Evolutionary conservation across 2,329 filamentous ascomycete genomes (phyloP).

Genomic region (Neophaeococcomyces mojaviensis): DNA sequence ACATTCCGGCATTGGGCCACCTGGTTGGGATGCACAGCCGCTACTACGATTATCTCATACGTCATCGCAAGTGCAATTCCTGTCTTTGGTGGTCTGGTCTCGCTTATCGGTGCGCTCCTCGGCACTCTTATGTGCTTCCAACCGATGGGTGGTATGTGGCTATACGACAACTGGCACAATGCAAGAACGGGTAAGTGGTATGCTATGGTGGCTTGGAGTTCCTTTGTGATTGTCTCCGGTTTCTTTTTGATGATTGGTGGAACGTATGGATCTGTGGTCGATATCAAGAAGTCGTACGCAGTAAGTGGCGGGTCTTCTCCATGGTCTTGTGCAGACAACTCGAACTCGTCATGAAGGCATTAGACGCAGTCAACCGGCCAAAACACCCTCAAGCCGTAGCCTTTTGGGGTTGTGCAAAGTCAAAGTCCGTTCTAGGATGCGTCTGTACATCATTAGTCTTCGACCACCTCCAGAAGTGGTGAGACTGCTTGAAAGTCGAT

Average conservation of each 20-base stretch:
- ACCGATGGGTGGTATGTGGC: conserved; percentile 45
- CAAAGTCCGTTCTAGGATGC: no score
- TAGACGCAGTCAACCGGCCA: conserved; percentile 8
- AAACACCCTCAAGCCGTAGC: conserved; percentile 6
- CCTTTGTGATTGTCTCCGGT: conserved; percentile 37
- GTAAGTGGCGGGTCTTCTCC: conserved; percentile 9
- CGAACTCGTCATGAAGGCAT: conserved; percentile 11
- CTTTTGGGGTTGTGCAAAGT: no score
- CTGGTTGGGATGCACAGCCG: conserved; percentile 52
- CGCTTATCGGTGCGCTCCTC: conserved; percentile 56
- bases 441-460: no score
- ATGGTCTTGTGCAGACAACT: conserved; percentile 16
- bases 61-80: conserved; percentile 64
- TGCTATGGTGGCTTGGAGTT: conserved; percentile 34
- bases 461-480: no score
- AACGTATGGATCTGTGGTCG: conserved; percentile 32
- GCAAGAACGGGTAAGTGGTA: conserved; percentile 30
- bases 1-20: conserved; percentile 45
- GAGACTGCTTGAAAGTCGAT: no score
- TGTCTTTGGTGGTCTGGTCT: conserved; percentile 60
- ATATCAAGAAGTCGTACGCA: conserved; percentile 23
- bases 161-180: conserved; percentile 40
- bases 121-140: conserved; percentile 46
- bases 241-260: conserved; percentile 42
- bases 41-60: conserved; percentile 55